Conservation (phyloP, 306 rosid genomes). For the Psophocarpus tetragonolobus region DNA sequence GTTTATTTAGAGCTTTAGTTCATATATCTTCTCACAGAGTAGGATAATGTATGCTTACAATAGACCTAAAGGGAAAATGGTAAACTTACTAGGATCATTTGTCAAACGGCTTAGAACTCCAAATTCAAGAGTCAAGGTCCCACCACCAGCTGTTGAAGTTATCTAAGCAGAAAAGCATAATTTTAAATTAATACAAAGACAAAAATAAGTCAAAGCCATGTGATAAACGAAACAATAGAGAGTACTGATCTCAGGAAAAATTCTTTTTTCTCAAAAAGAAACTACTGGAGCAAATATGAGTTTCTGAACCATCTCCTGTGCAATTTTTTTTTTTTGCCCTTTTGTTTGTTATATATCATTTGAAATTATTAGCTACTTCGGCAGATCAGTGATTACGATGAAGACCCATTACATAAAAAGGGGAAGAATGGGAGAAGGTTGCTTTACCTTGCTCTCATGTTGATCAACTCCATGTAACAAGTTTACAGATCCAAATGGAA, state of each 20-base stretch:
- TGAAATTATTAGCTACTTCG: slow-evolving; percentile 15
- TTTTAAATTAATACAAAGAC: slow-evolving; percentile 25
- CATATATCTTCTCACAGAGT: slow-evolving; percentile 8
- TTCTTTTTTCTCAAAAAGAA: neutral
- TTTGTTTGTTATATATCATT: slow-evolving; percentile 1
- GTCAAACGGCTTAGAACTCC: slow-evolving; percentile 95
- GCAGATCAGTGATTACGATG: neutral
- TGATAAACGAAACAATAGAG: slow-evolving; percentile 3
- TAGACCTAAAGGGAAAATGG: slow-evolving; percentile 29
- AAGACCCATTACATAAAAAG: slow-evolving; percentile 36
- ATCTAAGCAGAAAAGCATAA: slow-evolving; percentile 55
- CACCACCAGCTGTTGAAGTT: slow-evolving; percentile 99
- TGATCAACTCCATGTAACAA: slow-evolving; percentile 94
- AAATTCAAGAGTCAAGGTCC: slow-evolving; percentile 95
- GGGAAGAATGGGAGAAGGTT: slow-evolving; percentile 38
- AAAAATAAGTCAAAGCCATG: slow-evolving; percentile 16
- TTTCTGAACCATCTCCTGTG: neutral
- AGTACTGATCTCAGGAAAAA: neutral
- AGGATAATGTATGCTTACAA: slow-evolving; percentile 13
- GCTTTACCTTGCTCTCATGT: slow-evolving; percentile 90
- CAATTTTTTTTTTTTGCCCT: slow-evolving; percentile 3
- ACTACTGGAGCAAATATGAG: slow-evolving; percentile 19
- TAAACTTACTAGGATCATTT: slow-evolving; percentile 78
- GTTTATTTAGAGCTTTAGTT: neutral
- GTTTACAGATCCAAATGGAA: slow-evolving; percentile 98